These are phyloP conservation scores for Cyathus striatus DNA, from an alignment of 768 basidiomycete genomes.

Conservation along the genomic window DNA sequence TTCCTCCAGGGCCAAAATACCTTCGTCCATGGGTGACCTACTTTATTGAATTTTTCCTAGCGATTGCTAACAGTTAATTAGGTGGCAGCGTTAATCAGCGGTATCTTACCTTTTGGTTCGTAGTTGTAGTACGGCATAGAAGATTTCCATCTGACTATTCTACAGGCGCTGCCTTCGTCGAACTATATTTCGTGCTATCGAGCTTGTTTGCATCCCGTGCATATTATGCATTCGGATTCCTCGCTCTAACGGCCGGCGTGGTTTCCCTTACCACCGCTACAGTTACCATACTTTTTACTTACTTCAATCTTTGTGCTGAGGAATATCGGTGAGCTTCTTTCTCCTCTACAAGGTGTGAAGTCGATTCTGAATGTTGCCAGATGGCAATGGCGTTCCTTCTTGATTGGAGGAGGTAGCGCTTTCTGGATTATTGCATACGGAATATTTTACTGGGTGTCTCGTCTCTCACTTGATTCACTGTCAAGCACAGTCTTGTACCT, in stretches of 20 bases:
- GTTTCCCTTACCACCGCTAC: conserved; percentile 87
- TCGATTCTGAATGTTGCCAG: conserved; percentile 26
- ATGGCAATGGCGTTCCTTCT: conserved; percentile 96
- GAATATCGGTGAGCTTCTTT: conserved; percentile 68
- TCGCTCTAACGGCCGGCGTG: conserved; percentile 81
- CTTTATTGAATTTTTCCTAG: conserved; percentile 1
- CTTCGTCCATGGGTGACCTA: conserved; percentile 66
- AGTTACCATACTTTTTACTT: conserved; percentile 82
- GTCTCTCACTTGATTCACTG: conserved; percentile 80
- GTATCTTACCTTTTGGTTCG: conserved; percentile 86
- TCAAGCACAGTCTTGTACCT: conserved; percentile 82
- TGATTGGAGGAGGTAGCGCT: conserved; percentile 88
- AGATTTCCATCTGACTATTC: conserved; percentile 5
- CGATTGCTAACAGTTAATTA: conserved; percentile 12
- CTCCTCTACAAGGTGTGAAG: background rate
- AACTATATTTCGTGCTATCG: conserved; percentile 88
- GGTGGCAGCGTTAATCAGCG: conserved; percentile 78
- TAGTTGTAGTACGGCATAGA: too few relatives aligned
- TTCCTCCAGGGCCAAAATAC: conserved; percentile 84
- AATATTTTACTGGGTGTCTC: conserved; percentile 81
- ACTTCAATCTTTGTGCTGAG: conserved; percentile 91
- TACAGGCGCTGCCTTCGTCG: conserved; percentile 89
- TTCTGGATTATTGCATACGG: conserved; percentile 91
- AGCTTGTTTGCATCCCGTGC: conserved; percentile 88
- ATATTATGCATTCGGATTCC: conserved; percentile 96